These are phyloP conservation scores for Limnanthes douglasii DNA, from an alignment of 345 rosid genomes.

Conservation along the genomic window DNA sequence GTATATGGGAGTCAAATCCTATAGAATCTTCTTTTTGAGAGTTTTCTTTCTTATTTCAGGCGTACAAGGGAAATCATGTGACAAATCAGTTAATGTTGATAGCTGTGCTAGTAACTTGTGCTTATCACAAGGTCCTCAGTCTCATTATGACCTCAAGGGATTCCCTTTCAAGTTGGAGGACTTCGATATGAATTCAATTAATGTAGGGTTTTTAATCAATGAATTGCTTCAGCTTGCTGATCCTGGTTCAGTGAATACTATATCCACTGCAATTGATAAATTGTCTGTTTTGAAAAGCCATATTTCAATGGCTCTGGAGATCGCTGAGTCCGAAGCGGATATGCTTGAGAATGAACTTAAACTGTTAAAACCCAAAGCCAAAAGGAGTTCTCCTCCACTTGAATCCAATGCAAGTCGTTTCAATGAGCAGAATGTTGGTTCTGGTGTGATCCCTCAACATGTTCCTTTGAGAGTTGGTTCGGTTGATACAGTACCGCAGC, in stretches of 20 bases:
- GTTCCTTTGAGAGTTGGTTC: too few species aligned
- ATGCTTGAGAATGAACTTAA: slow-evolving; percentile 63
- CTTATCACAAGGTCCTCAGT: slow-evolving; percentile 39
- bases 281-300: slow-evolving; percentile 51
- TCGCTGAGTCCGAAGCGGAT: slow-evolving; percentile 80
- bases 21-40: too few species aligned
- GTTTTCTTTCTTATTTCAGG: slow-evolving; percentile 28
- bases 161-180: slow-evolving; percentile 53
- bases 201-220: slow-evolving; percentile 41
- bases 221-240: slow-evolving; percentile 60
- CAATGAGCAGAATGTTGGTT: slow-evolving; percentile 8
- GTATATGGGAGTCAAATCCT: too few species aligned
- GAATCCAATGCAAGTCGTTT: slow-evolving; percentile 15
- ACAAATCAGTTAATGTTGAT: slow-evolving; percentile 30
- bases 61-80: slow-evolving; percentile 44
- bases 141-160: slow-evolving; percentile 41
- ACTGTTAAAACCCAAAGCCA: slow-evolving; percentile 26
- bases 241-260: slow-evolving; percentile 33
- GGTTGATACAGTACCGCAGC: too few species aligned
- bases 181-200: slow-evolving; percentile 34
- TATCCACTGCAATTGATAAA: slow-evolving; percentile 43
- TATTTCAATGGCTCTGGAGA: slow-evolving; percentile 52
- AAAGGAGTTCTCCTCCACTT: slow-evolving; percentile 12
- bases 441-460: slow-evolving; percentile 29
- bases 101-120: slow-evolving; percentile 40